Evolutionary conservation across 495 filamentous ascomycete species (phyloP), one percentile per base, ranked within the genome.

Genomic region (Lasiosphaeris hirsuta): DNA sequence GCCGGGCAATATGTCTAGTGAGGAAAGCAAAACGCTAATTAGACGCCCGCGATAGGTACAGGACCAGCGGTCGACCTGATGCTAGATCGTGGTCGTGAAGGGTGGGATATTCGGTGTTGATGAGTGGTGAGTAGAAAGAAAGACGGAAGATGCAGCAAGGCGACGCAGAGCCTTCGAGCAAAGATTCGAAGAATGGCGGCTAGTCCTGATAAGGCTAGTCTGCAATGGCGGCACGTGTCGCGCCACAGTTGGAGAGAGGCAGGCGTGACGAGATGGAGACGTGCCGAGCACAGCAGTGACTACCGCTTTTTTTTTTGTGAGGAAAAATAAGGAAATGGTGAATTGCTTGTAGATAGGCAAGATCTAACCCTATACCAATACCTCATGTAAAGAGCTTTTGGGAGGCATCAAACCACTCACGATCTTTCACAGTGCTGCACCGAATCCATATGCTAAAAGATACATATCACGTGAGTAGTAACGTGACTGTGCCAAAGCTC

Each of bases 151-250:
- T 58, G 60, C 54, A 63, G 44, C 41, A 57, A 54, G 56, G 53
- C 61, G 54, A 58, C 61, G 61, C 61, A 72, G 69, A 72, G 68
- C 68, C 68, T 72, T 72, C 63, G 58, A 65, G 63, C 56, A 58
- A 63, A 64, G 64, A 47, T 53, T 47, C 39, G 33, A 47, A 30
- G 30, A 43, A 9, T 7, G 15, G 14, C 49, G 54, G 44, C 68
- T 69, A 68, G 30, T 0, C 64, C 13, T 0, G 6, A 56, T 56
- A 17, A 0, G 57, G 59, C 34, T 58, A 61, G 56, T 9, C 49
- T 10, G 1, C 1, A 4, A 2, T 30, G 5, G 7, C 54, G 45
- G 67, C 64, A 63, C 64, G 68, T 71, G 67, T 63, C 57, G 54
- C 51, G 60, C 55, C 56, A 52, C 59, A 33, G 62, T 58, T 61